Evolutionary conservation across 2,329 filamentous ascomycete genomes (phyloP).

Genomic region (Leptographium flavum): DNA sequence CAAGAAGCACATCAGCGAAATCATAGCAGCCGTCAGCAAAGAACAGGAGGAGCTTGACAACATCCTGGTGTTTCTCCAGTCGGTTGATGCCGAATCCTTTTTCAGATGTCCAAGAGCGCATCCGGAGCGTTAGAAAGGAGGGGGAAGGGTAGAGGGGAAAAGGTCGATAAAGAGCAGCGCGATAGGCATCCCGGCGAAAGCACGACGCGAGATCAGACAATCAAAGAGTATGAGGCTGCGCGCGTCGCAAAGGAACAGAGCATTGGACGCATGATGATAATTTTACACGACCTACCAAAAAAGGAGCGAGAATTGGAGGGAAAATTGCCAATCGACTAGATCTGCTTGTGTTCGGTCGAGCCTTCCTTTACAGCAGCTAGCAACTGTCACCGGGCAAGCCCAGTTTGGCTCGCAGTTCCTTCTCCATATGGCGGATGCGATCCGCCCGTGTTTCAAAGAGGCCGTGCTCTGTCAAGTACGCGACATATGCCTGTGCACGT

Average conservation of each 20-base stretch:
- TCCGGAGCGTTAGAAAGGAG: too few relatives aligned
- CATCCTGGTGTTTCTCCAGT: too few relatives aligned
- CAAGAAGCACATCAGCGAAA: too few relatives aligned
- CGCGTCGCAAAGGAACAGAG: background rate
- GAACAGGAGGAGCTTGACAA: too few relatives aligned
- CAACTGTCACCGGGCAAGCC: background rate
- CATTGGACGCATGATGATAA: background rate
- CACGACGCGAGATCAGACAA: too few relatives aligned
- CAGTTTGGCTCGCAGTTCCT: background rate
- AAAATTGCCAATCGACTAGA: background rate
- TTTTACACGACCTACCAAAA: background rate
- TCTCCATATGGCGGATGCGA: background rate
- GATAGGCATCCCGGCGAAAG: too few relatives aligned
- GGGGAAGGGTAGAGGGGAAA: too few relatives aligned
- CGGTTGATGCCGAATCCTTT: too few relatives aligned
- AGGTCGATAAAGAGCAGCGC: too few relatives aligned
- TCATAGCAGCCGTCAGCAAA: too few relatives aligned
- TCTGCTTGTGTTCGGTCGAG: background rate
- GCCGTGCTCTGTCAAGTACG: background rate
- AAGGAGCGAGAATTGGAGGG: background rate
- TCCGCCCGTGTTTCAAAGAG: slow-evolving; percentile 1
- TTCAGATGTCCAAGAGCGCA: too few relatives aligned
- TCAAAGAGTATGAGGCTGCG: too few relatives aligned
- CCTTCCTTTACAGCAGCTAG: background rate
- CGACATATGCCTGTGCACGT: background rate